phyloP scores from a whole-genome alignment of 305 asterid species.

The Fraxinus greggii region DNA sequence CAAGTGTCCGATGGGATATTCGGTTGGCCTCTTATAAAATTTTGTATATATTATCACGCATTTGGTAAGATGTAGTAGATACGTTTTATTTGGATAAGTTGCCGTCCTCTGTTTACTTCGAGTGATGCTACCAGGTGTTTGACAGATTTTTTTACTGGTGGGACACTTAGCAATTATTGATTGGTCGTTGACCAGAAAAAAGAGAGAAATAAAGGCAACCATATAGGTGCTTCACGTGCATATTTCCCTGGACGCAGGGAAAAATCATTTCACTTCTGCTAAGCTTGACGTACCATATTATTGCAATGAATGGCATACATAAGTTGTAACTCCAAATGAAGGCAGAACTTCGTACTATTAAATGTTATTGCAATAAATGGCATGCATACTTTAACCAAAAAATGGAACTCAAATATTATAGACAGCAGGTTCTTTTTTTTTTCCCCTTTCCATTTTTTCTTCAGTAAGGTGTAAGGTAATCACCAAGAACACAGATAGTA shows the following conservation, averaged over 20 bases:
- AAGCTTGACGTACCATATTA: neutral
- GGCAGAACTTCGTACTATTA: too few species aligned
- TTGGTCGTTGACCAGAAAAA: neutral
- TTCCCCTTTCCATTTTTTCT: neutral
- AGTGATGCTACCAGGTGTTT: neutral
- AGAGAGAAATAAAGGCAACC: too few species aligned
- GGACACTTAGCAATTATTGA: neutral
- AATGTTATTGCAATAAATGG: too few species aligned
- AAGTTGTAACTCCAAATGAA: too few species aligned
- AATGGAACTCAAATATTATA: neutral
- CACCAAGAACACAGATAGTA: constrained; percentile 9
- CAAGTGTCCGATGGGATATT: neutral
- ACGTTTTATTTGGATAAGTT: neutral
- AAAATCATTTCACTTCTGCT: neutral
- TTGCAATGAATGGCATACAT: neutral
- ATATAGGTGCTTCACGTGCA: too few species aligned
- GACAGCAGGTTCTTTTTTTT: neutral
- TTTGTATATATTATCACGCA: neutral
- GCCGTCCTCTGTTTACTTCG: neutral
- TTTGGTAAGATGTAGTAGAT: neutral
- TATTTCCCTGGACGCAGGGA: neutral
- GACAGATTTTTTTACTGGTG: neutral
- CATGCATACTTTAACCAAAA: too few species aligned
- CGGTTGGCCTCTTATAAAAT: neutral
- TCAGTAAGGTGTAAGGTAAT: neutral